Evolutionary conservation across 441 rosid genomes (phyloP).

Genomic region (Melianthus villosus): DNA sequence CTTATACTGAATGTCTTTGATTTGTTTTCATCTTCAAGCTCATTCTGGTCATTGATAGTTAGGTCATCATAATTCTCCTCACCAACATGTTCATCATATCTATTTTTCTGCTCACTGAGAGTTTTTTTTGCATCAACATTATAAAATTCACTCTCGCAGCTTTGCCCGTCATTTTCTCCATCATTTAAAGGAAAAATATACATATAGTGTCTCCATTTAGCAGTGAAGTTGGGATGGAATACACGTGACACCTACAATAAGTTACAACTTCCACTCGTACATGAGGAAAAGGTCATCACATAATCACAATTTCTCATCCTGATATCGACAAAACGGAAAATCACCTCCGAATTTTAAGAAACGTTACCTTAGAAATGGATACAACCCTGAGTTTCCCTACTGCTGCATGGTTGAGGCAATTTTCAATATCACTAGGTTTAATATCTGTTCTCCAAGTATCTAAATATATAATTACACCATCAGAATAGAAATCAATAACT

Average conservation of each 20-base stretch:
- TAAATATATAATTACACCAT: too few species aligned
- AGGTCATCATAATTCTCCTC: too few species aligned
- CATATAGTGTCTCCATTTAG: constrained; percentile 88
- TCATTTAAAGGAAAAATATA: constrained; percentile 67
- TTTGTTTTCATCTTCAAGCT: constrained; percentile 25
- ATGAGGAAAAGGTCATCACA: too few species aligned
- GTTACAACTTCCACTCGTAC: too few species aligned
- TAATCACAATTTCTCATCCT: too few species aligned
- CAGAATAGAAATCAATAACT: too few species aligned
- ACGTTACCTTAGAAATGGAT: constrained; percentile 52
- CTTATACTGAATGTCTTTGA: constrained; percentile 36
- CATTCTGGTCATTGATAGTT: too few species aligned
- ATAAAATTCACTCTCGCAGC: constrained; percentile 17
- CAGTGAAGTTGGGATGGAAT: constrained; percentile 93
- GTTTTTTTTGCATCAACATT: constrained; percentile 5
- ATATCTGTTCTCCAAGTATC: constrained; percentile 91
- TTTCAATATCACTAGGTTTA: constrained; percentile 40
- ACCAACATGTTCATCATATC: constrained; percentile 12
- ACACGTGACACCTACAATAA: constrained; percentile 56
- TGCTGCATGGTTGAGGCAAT: constrained; percentile 42
- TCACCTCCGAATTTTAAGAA: constrained; percentile 7
- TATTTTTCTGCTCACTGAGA: background rate
- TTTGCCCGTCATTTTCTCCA: constrained; percentile 25
- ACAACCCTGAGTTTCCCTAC: constrained; percentile 59
- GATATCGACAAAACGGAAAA: too few species aligned